Evolutionary conservation across 495 filamentous ascomycete genomes (phyloP).

Genomic region (Geoglossum glabrum): DNA sequence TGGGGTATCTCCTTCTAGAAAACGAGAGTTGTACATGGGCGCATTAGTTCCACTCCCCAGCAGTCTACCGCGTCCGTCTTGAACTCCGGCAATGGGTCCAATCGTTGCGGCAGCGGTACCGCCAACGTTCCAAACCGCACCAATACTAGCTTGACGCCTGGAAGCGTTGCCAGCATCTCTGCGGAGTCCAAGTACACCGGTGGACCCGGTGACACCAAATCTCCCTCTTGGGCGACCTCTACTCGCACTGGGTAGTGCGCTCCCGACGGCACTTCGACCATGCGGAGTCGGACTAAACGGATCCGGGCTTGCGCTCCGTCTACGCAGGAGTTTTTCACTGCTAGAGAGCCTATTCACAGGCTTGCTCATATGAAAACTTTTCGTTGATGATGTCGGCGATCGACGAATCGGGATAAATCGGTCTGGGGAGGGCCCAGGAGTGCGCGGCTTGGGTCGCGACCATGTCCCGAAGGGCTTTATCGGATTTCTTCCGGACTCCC

Average conservation of each 20-base stretch:
- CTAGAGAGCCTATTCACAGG: conserved; percentile 34
- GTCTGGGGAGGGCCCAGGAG: conserved; percentile 21
- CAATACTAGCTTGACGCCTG: conserved; percentile 34
- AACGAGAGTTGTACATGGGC: conserved; percentile 49
- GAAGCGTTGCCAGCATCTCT: conserved; percentile 8
- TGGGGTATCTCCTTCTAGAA: conserved; percentile 32
- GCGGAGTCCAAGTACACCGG: not conserved
- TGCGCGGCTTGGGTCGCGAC: not conserved
- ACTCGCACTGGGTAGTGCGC: not conserved
- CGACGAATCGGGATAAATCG: conserved; percentile 46
- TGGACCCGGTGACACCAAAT: not conserved
- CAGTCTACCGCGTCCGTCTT: conserved; percentile 41
- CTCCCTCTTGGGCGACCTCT: not conserved
- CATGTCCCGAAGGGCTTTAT: not conserved
- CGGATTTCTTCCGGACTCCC: not conserved
- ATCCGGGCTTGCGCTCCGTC: conserved; percentile 35
- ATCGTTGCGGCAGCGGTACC: conserved; percentile 35
- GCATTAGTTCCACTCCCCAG: conserved; percentile 54
- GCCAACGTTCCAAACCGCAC: conserved; percentile 67
- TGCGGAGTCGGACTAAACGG: conserved; percentile 38
- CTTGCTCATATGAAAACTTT: conserved; percentile 47
- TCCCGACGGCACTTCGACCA: not conserved
- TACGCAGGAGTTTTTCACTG: conserved; percentile 40
- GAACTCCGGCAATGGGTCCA: conserved; percentile 23
- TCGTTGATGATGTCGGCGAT: conserved; percentile 22